A percentile compares a stretch with the other conserved stretches of the same genome.
Evolutionary conservation across 2,329 filamentous ascomycete species (phyloP).

Genomic region (Metarhizium rileyi): DNA sequence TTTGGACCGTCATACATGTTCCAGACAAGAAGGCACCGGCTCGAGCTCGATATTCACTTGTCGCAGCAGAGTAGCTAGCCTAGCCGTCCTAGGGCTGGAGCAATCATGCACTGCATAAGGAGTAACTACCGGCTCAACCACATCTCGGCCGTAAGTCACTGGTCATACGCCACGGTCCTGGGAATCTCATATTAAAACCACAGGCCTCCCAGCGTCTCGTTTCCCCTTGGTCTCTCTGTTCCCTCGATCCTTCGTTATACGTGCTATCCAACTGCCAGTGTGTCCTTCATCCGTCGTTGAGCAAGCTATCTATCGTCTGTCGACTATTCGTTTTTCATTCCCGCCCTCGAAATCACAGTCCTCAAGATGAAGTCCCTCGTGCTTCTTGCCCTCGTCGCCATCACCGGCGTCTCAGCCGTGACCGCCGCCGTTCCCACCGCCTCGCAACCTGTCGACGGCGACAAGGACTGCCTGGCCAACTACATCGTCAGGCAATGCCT

Average conservation of each 20-base stretch:
- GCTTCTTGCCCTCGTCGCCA: slow-evolving; percentile 30
- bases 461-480: slow-evolving; percentile 29
- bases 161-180: slow-evolving; percentile 2
- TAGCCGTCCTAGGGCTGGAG: neutral
- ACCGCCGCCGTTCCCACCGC: neutral
- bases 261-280: neutral
- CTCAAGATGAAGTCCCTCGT: slow-evolving; percentile 37
- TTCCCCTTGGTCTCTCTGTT: too few species aligned
- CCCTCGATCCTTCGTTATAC: neutral
- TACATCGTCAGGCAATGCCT: slow-evolving; percentile 39
- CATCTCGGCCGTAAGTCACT: neutral
- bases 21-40: too few species aligned
- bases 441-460: slow-evolving; percentile 4
- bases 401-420: slow-evolving; percentile 19
- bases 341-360: neutral
- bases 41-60: too few species aligned
- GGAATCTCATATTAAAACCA: slow-evolving; percentile 5
- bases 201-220: neutral
- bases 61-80: too few species aligned
- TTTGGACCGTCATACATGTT: too few species aligned
- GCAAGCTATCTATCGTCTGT: slow-evolving; percentile 1
- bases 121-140: neutral
- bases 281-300: neutral
- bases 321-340: slow-evolving; percentile 10
- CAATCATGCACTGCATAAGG: neutral